Base-by-base conservation (phyloP, 768 basidiomycete species). In the Lactarius sp. region DNA sequence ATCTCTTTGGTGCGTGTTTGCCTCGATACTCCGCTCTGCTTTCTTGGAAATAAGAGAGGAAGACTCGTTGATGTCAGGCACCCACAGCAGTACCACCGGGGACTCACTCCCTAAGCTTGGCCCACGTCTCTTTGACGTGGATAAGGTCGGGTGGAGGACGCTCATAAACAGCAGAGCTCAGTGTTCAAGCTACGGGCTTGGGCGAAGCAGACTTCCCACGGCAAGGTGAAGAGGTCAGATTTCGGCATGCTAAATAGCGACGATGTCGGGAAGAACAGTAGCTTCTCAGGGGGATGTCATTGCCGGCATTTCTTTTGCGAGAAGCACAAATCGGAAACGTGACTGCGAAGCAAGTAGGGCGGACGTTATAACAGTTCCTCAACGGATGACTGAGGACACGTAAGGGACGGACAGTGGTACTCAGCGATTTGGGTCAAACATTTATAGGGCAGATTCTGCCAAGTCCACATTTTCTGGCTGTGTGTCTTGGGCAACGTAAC, bases 81-180 rank as follows among this genome's bases (percentile, higher is more conserved):
- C 5, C 77, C 22, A 75, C 61, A 31, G 80, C 79, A 18, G 77
- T 76, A 33, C 76, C 77, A 16, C 75, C 79, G 7, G 78, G 77
- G 76, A 72, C 70, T 70, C 75, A 27, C 18, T 69, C 72, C 66
- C 69, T 41, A 52, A 52, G 60, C 74, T 76, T 76, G 34, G 63
- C 67, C 18, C 80, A 72, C 60, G 76, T 76, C 2, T 61, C 63
- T 63, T 79, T 79, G 52, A 81, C 74, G 78, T 79, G 46, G 52
- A 52, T 62, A 7, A 34, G 18, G 41, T 34, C 41, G 36, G 22
- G 20, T 56, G 41, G 16, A 34, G 5, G 39, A 51, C 18, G 14
- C n/a, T 37, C 13, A 27, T 9, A 31, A 49, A 46, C 20, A 54
- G 14, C 18, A 33, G 42, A 44, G 34, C n/a, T 52, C 27, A 41